Base-by-base conservation (phyloP, 257 asterid species). In the Solanum lycopersicoides region DNA sequence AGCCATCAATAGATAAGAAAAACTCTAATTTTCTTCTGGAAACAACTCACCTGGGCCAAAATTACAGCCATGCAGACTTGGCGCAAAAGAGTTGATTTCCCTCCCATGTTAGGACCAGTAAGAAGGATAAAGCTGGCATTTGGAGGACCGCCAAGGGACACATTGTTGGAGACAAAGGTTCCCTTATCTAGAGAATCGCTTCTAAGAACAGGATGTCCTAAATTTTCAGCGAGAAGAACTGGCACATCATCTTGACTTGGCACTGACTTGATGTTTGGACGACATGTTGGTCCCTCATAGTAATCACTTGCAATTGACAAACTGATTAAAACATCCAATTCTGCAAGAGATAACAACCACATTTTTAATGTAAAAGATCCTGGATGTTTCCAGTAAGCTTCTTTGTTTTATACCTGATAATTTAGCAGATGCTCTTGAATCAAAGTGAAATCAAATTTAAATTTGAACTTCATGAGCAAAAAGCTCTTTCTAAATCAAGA, bases 51-150 rank as follows among this genome's bases (percentile, higher is more conserved):
- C 98, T 97, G 99, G 32, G 99, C 98, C 93, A 97, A 91, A 91
- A 97, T 94, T 86, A 93, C 96, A 87, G 98, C 98, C 92, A 97
- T 86, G 92, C 99, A 97, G 89, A 96, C 91, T 92, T 97, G 99
- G 66, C 99, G 98, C 75, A 96, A 92, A 90, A 97, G 97, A 39
- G 99, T 97, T 79, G 99, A 97, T 90, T 97, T 97, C 85, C 99
- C 99, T 83, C 99, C 99, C 99, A 97, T 97, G 93, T 97, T 97
- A 87, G 99, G 99, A 79, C 99, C 99, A 79, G 98, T 97, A 79
- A 97, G 98, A 89, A 97, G 95, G 91, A 95, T 92, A 91, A 95
- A 95, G 88, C 92, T 90, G 82, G 99, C 92, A 83, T 92, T 89
- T 86, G 88, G 91, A 86, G 96, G 91, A 89, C 97, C 98, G 66